Evolutionary conservation across 805 yeast genomes (phyloP), one percentile per base, ranked within the genome.

Genomic region (Lachancea mirantina): DNA sequence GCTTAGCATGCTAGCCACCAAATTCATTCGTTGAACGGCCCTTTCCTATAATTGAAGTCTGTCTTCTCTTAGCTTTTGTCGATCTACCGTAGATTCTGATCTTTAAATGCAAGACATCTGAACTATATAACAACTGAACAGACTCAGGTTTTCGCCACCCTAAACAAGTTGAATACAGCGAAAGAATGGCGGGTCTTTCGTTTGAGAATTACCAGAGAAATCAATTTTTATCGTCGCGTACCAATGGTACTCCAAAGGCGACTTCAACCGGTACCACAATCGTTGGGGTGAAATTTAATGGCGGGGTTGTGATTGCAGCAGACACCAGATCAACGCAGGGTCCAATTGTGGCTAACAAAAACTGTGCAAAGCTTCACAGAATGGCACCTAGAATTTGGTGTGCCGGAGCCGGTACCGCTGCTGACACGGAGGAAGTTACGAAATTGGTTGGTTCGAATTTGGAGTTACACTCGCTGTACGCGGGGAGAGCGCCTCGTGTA

Each of bases 391-490:
- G 72, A 52, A 87, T 88, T 56, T 89, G 96, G 96, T 89, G 98
- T 76, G 98, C 98, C 32, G 98, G 98, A 52, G 98, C 98, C 3
- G 98, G 98, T 60, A 92, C 98, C n/a, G 98, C 98, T 19, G 97
- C 98, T 6, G 98, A 92, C 58, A 92, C 96, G 8, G 97, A 92
- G 59, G 85, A 87, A 77, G 97, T 92, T 23, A 92, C 98, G 4
- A 95, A 87, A 59, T 69, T 92, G 53, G 87, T 87, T 46, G 76
- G 85, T 22, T 84, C 95, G 23, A 88, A 89, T 57, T 66, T 92
- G 43, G 98, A 92, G 62, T 67, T 92, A 41, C 98, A 89, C 60
- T 68, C 94, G 6, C 67, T 87, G 62, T 77, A 81, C 49, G 78
- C 89, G 20, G 77, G 77, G 39, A 76, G 97, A 47, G 76, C 78